Evolutionary conservation across 352 stramenopile genomes (phyloP), one percentile per base, ranked within the genome.

Genomic region (Globisporangium ultimum): DNA sequence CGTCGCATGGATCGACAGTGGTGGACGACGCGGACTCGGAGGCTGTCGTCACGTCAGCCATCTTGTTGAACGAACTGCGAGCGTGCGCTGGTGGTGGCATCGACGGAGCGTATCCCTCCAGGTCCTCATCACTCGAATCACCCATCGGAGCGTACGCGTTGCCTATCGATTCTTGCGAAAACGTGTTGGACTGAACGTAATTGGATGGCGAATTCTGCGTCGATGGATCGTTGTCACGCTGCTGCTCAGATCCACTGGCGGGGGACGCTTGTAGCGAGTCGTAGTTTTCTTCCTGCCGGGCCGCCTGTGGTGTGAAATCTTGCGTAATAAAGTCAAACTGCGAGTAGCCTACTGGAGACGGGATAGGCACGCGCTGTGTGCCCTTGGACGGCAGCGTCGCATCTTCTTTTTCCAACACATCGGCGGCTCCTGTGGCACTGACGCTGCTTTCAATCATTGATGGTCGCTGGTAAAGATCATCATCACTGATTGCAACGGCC

Each of bases 241-340:
- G 7, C 14, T 49, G 17, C 53, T 58, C 40, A 45, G 12, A 45
- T 45, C 40, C 40, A 45, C 12, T 10, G 40, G 10, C 40, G 12
- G 40, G 40, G 13, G 40, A 45, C 2, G 17, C 12, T 15, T 18
- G 13, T n/a, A n/a, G 17, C 40, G 40, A 18, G 13, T 45, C 17
- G 12, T 45, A 15, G 12, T 41, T 11, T 2, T 43, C 53, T 38
- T 58, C 41, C 15, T 20, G 49, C 15, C 38, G 13, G 5, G 32
- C 49, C 8, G 56, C 48, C 5, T 34, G 36, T 17, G 56, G 56
- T 2, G 56, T 56, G 10, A 55, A 56, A 20, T 34, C 38, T 15
- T 57, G 48, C 4, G 56, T 46, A 38, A 63, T 52, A 24, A 63
- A 63, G 12, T 54, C n/a, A 52, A 63, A 63, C 48, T 63, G 56